These are phyloP conservation scores for Pisolithus tinctorius DNA, from an alignment of 768 basidiomycete species.

Conservation along the genomic window DNA sequence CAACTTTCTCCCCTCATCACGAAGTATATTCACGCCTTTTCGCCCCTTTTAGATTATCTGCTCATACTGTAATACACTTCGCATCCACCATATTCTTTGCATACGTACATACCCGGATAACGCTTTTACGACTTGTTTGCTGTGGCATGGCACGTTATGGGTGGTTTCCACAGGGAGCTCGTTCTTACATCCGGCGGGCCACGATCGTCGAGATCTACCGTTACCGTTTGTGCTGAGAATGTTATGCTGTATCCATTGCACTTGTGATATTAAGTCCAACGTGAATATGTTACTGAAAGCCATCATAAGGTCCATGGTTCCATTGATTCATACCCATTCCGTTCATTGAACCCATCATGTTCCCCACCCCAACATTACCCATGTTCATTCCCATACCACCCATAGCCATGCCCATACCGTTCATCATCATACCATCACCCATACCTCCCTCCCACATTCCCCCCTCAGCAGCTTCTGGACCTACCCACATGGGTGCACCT, in stretches of 20 bases:
- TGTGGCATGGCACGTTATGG: not conserved
- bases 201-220: no score
- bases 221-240: no score
- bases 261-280: not conserved
- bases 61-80: constrained; percentile 24
- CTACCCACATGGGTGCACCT: constrained; percentile 30
- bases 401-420: constrained; percentile 26
- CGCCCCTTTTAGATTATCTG: constrained; percentile 43
- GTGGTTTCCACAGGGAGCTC: no score
- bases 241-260: no score
- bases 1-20: no score
- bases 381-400: constrained; percentile 28
- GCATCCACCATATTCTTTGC: constrained; percentile 16
- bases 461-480: constrained; percentile 23
- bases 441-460: constrained; percentile 34
- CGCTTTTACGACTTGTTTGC: constrained; percentile 5
- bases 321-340: constrained; percentile 36
- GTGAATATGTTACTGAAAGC: constrained; percentile 18
- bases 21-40: not conserved
- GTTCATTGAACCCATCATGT: constrained; percentile 27
- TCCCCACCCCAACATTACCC: constrained; percentile 28
- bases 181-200: no score
- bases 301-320: constrained; percentile 29
- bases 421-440: constrained; percentile 40
- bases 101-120: constrained; percentile 20